Evolutionary conservation across 352 stramenopile genomes (phyloP).

Genomic region (Phytophthora vignae): DNA sequence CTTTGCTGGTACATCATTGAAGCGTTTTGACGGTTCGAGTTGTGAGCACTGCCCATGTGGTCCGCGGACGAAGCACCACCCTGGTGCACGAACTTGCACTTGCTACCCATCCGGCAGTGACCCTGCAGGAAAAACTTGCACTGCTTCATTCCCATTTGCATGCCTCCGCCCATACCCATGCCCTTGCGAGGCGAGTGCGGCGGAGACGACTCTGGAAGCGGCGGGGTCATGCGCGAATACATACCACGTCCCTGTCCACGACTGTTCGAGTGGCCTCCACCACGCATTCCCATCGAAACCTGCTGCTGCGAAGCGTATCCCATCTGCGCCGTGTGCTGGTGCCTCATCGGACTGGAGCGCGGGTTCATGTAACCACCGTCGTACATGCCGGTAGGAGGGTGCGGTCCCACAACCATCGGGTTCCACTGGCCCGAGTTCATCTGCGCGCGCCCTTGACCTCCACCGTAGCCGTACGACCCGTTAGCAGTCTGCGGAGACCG

Average conservation of each 20-base stretch:
- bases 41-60: constrained; percentile 33
- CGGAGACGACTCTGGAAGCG: constrained; percentile 62
- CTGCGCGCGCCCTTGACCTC: constrained; percentile 29
- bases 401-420: constrained; percentile 37
- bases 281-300: constrained; percentile 40
- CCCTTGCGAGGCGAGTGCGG: constrained; percentile 67
- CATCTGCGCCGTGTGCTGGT: constrained; percentile 45
- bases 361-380: constrained; percentile 53
- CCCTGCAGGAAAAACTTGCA: constrained; percentile 89
- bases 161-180: constrained; percentile 28
- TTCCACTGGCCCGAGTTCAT: constrained; percentile 54
- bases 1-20: constrained; percentile 45
- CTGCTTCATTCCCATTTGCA: constrained; percentile 68
- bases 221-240: constrained; percentile 68
- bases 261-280: constrained; percentile 32
- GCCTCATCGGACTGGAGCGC: constrained; percentile 40
- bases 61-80: constrained; percentile 28
- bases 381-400: constrained; percentile 41
- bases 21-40: constrained; percentile 28
- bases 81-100: constrained; percentile 88
- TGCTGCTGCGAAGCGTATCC: constrained; percentile 49
- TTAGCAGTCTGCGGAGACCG: constrained; percentile 34
- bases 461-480: constrained; percentile 42
- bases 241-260: constrained; percentile 42
- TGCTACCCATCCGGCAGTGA: constrained; percentile 86